Evolutionary conservation across 192 early-diverging fungal genomes (phyloP).

Genomic region (Coemansia guatemalensis): DNA sequence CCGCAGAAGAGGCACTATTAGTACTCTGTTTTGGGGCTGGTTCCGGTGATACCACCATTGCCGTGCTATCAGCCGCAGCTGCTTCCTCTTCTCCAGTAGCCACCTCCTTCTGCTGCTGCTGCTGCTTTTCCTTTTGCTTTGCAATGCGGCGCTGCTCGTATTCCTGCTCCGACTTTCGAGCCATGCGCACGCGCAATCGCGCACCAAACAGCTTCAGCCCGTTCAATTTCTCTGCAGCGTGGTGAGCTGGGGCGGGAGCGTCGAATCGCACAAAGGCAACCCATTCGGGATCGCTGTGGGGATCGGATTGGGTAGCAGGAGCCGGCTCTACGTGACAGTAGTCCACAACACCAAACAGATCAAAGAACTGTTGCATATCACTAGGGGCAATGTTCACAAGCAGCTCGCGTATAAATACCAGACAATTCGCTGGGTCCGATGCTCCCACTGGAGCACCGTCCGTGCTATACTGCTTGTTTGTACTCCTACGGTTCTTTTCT

Average conservation of each 20-base stretch:
- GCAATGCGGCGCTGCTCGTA: slow-evolving; percentile 21
- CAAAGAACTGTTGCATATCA: slow-evolving; percentile 80
- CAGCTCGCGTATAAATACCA: slow-evolving; percentile 65
- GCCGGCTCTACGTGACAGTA: slow-evolving; percentile 73
- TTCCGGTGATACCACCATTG: slow-evolving; percentile 4
- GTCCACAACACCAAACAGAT: slow-evolving; percentile 82
- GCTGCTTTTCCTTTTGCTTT: not conserved
- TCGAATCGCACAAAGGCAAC: slow-evolving; percentile 60
- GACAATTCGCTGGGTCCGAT: slow-evolving; percentile 27
- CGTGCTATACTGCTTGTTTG: slow-evolving; percentile 37
- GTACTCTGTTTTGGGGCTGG: not conserved
- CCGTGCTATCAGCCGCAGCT: slow-evolving; percentile 3
- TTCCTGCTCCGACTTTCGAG: slow-evolving; percentile 29
- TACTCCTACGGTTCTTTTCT: slow-evolving; percentile 84
- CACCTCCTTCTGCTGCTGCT: not conserved
- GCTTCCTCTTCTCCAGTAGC: not conserved
- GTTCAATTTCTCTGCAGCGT: slow-evolving; percentile 81
- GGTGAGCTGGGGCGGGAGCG: slow-evolving; percentile 67
- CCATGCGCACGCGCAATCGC: slow-evolving; percentile 35
- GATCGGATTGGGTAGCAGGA: slow-evolving; percentile 44
- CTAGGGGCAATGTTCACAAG: slow-evolving; percentile 64
- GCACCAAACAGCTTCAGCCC: slow-evolving; percentile 76
- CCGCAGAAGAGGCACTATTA: not conserved
- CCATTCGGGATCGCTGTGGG: slow-evolving; percentile 71
- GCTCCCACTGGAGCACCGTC: slow-evolving; percentile 23